Evolutionary conservation across 208 protist species (phyloP), one percentile per base, ranked within the genome.

Genomic region (Acanthamoeba royreba): DNA sequence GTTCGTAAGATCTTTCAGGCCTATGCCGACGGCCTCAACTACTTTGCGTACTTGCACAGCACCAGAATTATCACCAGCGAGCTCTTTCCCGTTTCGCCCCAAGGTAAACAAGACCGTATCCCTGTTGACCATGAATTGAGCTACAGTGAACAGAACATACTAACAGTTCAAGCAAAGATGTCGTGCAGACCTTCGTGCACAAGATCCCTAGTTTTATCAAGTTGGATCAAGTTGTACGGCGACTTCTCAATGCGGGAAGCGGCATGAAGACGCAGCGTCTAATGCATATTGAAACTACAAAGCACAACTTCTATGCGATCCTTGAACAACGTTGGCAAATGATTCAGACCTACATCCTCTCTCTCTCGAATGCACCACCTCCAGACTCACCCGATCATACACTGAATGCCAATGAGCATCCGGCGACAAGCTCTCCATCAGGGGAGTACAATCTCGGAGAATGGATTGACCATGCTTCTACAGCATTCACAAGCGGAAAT

Each of bases 11-110:
- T 90, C 28, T 9, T 61, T 17, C 5, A 22, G 38, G 83, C 47
- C 55, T 90, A 90, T 52, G 83, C 83, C 33, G 83, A 90, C 28
- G 83, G 83, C 5, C 38, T 90, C 35, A 90, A 90, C 40, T 90
- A 40, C 83, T 90, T 72, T 42, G 83, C 83, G 25, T 61, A 61
- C 55, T 66, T 2, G 45, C 83, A 90, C 55, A 15, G 33, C 19
- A 69, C 4, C 83, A 2, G n/a, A 33, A 8, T 90, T 9, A 25
- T 90, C 19, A 35, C 49, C 19, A 43, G 0, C 55, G 35, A 72
- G 2, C 33, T 90, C 47, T 66, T 90, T 1, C 83, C 83, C 55
- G 19, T 83, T 45, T 53, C 72, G 22, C 72, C 72, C 4, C 72
- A 83, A 83, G 72, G 72, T 42, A 17, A 33, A 28, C 55, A 17